Evolutionary conservation across 2,329 filamentous ascomycete species (phyloP), one percentile per base, ranked within the genome.

Genomic region (Penicillium olsonii): DNA sequence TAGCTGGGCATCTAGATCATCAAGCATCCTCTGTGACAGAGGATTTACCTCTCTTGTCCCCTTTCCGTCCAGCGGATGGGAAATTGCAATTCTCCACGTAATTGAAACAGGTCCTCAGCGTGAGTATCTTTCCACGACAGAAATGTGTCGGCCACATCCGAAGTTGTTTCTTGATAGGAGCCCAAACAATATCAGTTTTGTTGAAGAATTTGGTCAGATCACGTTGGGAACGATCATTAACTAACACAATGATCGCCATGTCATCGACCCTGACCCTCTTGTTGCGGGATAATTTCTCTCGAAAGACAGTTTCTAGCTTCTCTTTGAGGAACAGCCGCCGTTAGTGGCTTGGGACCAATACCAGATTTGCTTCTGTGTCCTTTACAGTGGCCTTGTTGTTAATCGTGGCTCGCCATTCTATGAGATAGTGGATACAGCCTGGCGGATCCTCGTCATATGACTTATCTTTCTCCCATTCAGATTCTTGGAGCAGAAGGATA

Each of bases 151-250:
- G 31, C 41, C 37, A 51, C 26, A 2, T 42, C 2, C 51, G 31
- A 10, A 53, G 45, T 20, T 56, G 38, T 35, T 52, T 51, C 34
- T 65, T 63, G 43, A 69, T 54, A 12, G 63, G 20, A 15, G 56
- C 47, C 63, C 54, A 66, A 45, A 62, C 54, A 53, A 68, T 63
- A 38, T 67, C 48, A 22, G 53, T 44, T 5, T 62, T 45, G 6
- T 67, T 42, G 45, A 64, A 67, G 17, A 53, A 57, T 44, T 67
- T 68, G 3, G 50, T 61, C 43, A 67, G 54, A 50, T 68, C 61
- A 42, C 60, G 55, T 44, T 67, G 40, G 15, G 62, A 61, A 37
- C 62, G 57, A 47, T 64, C 45, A 29, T 55, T 67, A 34, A 65
- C 60, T 10, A 50, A 62, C 8, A 60, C 53, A 9, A 60, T 54